Conservation (phyloP, 495 filamentous ascomycete genomes). For the Neurospora sp. region DNA sequence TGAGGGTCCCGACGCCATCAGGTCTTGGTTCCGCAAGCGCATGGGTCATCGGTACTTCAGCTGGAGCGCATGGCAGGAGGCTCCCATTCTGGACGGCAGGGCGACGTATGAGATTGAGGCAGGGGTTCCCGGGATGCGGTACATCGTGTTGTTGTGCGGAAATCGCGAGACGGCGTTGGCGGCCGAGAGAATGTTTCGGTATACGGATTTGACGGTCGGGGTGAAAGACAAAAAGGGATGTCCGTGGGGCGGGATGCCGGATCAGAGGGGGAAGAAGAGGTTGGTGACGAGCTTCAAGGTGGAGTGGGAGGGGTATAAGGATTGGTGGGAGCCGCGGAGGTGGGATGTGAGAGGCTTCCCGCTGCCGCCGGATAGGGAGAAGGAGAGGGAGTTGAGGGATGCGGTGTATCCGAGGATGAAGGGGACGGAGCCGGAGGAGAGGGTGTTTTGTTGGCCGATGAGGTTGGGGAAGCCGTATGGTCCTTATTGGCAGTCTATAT, state of each 20-base stretch:
- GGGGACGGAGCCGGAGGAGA: neutral
- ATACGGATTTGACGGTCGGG: neutral
- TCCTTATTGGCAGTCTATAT: neutral
- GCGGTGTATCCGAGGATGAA: neutral
- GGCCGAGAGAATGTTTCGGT: neutral
- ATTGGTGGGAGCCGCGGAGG: neutral
- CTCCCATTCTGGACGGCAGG: neutral
- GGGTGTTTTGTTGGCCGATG: neutral
- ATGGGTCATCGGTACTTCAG: neutral
- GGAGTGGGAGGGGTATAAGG: neutral
- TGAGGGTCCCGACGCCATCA: neutral
- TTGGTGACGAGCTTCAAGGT: neutral
- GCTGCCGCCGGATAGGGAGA: neutral
- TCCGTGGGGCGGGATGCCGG: neutral
- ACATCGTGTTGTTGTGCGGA: neutral
- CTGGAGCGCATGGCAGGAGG: neutral
- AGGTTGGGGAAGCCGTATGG: neutral
- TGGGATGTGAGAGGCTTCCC: neutral
- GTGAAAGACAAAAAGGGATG: neutral
- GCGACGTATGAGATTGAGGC: neutral
- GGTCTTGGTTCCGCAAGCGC: neutral
- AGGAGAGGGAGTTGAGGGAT: neutral
- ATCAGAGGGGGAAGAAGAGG: neutral
- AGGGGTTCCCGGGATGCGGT: neutral
- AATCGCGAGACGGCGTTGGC: neutral